phyloP scores from a whole-genome alignment of 208 protist species.

The Crithidia thermophila region DNA sequence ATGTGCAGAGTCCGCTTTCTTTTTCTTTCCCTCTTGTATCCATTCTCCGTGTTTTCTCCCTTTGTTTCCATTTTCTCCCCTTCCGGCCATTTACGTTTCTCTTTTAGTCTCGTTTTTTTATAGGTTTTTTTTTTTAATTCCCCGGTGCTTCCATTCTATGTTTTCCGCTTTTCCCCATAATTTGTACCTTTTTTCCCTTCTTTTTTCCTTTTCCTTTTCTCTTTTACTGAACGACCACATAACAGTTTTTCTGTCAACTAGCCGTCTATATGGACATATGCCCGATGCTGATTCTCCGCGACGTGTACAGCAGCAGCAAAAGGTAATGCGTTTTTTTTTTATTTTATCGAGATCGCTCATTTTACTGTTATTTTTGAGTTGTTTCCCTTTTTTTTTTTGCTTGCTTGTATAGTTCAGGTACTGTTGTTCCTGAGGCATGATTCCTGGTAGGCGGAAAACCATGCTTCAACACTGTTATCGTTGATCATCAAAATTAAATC shows the following conservation, averaged over 20 bases:
- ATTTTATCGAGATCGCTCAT: neutral
- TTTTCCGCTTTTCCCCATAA: neutral
- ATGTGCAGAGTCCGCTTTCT: no score
- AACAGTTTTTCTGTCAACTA: neutral
- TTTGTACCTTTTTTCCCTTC: neutral
- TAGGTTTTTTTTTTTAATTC: neutral
- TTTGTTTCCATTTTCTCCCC: neutral
- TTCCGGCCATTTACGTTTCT: neutral
- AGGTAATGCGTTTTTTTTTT: neutral
- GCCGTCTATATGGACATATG: no score
- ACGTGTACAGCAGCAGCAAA: no score
- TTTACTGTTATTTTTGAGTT: neutral
- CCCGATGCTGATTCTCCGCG: no score
- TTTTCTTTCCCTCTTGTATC: neutral
- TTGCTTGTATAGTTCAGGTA: neutral
- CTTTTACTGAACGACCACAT: no score
- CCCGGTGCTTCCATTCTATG: neutral
- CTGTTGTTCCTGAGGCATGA: no score
- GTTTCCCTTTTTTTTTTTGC: neutral
- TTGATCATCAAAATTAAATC: no score
- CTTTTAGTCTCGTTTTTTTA: neutral
- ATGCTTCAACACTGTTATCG: no score
- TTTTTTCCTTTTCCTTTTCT: slow-evolving; percentile 1
- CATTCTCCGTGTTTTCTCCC: neutral
- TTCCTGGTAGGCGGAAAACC: no score